These are phyloP conservation scores for Cystobasidium sp. DNA, from an alignment of 1,284 basidiomycete species.

Conservation along the genomic window DNA sequence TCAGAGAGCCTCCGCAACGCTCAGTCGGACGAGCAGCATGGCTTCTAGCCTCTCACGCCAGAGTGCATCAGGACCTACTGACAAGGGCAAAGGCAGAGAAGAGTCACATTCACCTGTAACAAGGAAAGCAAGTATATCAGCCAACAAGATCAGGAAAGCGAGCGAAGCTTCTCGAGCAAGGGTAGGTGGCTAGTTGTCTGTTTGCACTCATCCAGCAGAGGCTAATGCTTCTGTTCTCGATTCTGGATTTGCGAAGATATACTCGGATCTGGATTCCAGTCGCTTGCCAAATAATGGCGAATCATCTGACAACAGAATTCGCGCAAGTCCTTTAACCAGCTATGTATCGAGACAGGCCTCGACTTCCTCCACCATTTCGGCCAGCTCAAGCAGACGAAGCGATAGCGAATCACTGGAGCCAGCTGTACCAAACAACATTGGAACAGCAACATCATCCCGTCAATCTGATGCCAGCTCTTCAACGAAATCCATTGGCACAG, in stretches of 20 bases:
- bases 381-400: too few species aligned
- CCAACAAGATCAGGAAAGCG: constrained; percentile 17
- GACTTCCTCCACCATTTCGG: too few species aligned
- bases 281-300: too few species aligned
- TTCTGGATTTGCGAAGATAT: neutral
- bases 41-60: neutral
- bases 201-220: too few species aligned
- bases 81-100: constrained; percentile 2
- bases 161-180: constrained; percentile 29
- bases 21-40: constrained; percentile 19
- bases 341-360: too few species aligned
- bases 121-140: constrained; percentile 12
- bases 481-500: neutral
- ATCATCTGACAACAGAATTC: too few species aligned
- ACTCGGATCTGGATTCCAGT: neutral
- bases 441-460: neutral
- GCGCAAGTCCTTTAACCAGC: too few species aligned
- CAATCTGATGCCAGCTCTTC: neutral
- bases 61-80: neutral
- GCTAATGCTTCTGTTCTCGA: neutral
- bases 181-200: neutral
- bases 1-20: neutral
- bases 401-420: too few species aligned
- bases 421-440: neutral
- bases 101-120: neutral